Base-by-base conservation (phyloP, 179 eudicot genomes). In the Beta macrorhiza region DNA sequence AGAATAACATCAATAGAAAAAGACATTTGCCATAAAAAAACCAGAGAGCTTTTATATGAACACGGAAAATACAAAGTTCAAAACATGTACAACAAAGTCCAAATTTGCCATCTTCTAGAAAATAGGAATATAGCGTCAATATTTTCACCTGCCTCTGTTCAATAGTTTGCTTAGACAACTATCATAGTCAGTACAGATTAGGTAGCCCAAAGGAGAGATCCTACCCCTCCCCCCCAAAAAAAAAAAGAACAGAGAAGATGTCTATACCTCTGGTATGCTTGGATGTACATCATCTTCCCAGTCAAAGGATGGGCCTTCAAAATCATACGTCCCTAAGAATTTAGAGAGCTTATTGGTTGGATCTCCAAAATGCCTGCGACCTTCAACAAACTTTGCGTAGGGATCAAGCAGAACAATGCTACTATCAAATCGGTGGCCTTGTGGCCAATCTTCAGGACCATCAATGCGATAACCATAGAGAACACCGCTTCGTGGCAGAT, bases 371-470 rank as follows among this genome's bases (percentile, higher is more conserved):
- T 80, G 53, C 15, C 95, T 87, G 65, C 98, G 99, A 73, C 99
- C 98, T 89, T 97, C 98, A 78, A 97, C 49, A 61, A 93, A 82
- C 85, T 90, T 97, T 44, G 98, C 97, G 76, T 93, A 97, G 15
- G 99, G 99, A 83, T 97, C 99, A 78, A 97, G 80, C 55, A 97
- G 88, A 83, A 95, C 79, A 77, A 78, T 73, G 75, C 85, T 89
- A 51, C 82, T 83, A 86, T 97, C 99, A 83, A 89, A 97, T 76
- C 99, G 93, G 89, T 97, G 97, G 62, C 99, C 99, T 84, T 92
- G 91, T 82, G 74, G 82, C 98, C 97, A 92, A 80, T 86, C 92
- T 88, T 71, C 88, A 83, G 98, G 97, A 86, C 99, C 99, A 87
- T 95, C 93, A 17, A 97, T 79, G 62, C 91, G 91, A 79, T 97